These are phyloP conservation scores for Pseudocercospora crystallina DNA, from an alignment of 2,329 filamentous ascomycete genomes.

Conservation along the genomic window DNA sequence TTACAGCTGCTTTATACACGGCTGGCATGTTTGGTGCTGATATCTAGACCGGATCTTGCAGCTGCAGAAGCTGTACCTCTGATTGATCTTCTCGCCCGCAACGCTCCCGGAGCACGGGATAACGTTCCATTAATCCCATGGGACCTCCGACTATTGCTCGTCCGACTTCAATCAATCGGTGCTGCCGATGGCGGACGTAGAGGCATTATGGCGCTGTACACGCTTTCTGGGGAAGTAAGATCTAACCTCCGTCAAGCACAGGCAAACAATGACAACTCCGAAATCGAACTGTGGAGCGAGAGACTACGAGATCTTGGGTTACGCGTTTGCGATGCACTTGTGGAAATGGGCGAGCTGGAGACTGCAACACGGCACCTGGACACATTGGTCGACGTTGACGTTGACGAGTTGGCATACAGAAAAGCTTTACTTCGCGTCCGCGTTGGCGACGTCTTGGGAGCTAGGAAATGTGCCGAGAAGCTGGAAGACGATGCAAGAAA, in stretches of 20 bases:
- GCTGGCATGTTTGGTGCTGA: slow-evolving; percentile 76
- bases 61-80: slow-evolving; percentile 63
- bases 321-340: slow-evolving; percentile 62
- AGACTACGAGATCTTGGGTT: slow-evolving; percentile 74
- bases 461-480: slow-evolving; percentile 14
- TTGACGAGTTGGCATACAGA: slow-evolving; percentile 42
- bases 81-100: slow-evolving; percentile 52
- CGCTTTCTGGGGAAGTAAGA: slow-evolving; percentile 57
- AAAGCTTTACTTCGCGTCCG: slow-evolving; percentile 71
- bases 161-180: slow-evolving; percentile 80
- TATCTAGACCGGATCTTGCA: slow-evolving; percentile 60
- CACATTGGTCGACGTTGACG: slow-evolving; percentile 51
- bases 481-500: slow-evolving; percentile 24
- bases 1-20: slow-evolving; percentile 79
- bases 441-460: slow-evolving; percentile 67
- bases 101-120: slow-evolving; percentile 52
- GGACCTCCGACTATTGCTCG: slow-evolving; percentile 77
- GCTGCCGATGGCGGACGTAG: slow-evolving; percentile 80
- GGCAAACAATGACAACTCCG: slow-evolving; percentile 55
- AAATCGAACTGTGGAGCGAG: slow-evolving; percentile 66
- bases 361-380: slow-evolving; percentile 74
- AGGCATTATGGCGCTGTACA: slow-evolving; percentile 87
- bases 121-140: slow-evolving; percentile 74
- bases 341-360: slow-evolving; percentile 85
- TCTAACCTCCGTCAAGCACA: slow-evolving; percentile 28